Conservation (phyloP, 2,329 filamentous ascomycete species). For the Beauveria australis region DNA sequence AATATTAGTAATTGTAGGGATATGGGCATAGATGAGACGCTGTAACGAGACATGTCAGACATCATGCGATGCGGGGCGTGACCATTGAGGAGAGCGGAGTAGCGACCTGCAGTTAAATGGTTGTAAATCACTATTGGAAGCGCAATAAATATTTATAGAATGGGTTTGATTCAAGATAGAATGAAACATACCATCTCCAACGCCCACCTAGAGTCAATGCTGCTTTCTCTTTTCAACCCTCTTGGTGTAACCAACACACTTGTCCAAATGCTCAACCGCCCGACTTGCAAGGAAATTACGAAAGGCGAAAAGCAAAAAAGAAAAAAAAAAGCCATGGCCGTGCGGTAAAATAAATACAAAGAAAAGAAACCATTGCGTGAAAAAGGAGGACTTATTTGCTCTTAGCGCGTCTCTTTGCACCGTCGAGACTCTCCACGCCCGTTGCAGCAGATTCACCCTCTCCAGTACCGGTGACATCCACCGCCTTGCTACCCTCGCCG, state of each 20-base stretch:
- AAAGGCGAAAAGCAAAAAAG: not conserved
- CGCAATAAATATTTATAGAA: too few species aligned
- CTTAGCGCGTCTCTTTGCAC: conserved; percentile 20
- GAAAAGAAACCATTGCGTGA: not conserved
- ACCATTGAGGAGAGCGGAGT: too few species aligned
- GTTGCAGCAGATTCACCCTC: not conserved
- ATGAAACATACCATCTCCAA: too few species aligned
- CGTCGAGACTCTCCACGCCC: conserved; percentile 15
- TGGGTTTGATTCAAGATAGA: too few species aligned
- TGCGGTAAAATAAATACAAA: not conserved
- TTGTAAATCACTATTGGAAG: too few species aligned
- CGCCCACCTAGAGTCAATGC: too few species aligned
- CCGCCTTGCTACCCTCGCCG: conserved; percentile 14
- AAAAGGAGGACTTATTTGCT: conserved; percentile 13
- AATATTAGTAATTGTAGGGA: not conserved
- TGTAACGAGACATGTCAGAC: not conserved
- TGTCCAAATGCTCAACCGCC: not conserved
- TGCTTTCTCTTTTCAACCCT: too few species aligned
- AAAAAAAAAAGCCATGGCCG: not conserved
- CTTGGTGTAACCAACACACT: not conserved
- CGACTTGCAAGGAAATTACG: not conserved
- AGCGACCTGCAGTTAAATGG: too few species aligned
- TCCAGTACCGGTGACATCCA: not conserved
- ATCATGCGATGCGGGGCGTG: not conserved
- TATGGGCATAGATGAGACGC: conserved; percentile 5